Conservation (phyloP, 2,329 filamentous ascomycete species). For the Akanthomyces muscarius region DNA sequence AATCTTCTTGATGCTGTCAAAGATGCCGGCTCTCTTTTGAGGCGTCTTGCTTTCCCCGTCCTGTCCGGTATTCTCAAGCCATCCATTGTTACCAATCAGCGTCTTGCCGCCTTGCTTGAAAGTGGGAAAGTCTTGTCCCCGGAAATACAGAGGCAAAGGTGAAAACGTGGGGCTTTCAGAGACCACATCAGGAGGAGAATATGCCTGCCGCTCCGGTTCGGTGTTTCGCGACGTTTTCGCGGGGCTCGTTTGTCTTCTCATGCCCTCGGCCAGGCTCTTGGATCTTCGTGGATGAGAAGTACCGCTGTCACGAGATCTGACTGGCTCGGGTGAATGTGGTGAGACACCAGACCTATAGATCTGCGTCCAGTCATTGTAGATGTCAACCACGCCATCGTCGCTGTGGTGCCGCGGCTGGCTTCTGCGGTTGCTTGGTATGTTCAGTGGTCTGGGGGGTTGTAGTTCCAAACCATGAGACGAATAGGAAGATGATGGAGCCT, state of each 20-base stretch:
- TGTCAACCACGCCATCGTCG: conserved; percentile 21
- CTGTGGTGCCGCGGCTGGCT: conserved; percentile 21
- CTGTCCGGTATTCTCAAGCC: conserved; percentile 46
- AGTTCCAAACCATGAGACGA: conserved; percentile 22
- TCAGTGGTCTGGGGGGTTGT: conserved; percentile 23
- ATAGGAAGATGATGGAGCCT: conserved; percentile 25
- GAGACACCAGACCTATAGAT: conserved; percentile 22
- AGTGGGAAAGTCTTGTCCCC: conserved; percentile 34
- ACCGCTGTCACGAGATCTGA: conserved; percentile 18
- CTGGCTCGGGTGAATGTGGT: conserved; percentile 19
- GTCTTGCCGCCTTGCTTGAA: conserved; percentile 44
- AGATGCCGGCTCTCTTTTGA: conserved; percentile 39
- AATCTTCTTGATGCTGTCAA: conserved; percentile 48
- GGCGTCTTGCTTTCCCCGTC: conserved; percentile 26
- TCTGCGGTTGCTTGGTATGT: conserved; percentile 14
- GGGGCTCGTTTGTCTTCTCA: conserved; percentile 12
- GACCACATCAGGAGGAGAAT: conserved; percentile 14
- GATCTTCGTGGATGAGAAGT: conserved; percentile 26
- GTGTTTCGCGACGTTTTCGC: conserved; percentile 8
- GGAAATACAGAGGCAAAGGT: conserved; percentile 41
- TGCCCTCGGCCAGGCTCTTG: conserved; percentile 29
- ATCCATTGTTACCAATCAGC: conserved; percentile 53
- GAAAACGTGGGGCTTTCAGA: conserved; percentile 35
- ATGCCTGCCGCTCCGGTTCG: conserved; percentile 18
- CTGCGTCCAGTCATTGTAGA: conserved; percentile 27